Conservation (phyloP, 257 asterid species). For the Misopates orontium region DNA sequence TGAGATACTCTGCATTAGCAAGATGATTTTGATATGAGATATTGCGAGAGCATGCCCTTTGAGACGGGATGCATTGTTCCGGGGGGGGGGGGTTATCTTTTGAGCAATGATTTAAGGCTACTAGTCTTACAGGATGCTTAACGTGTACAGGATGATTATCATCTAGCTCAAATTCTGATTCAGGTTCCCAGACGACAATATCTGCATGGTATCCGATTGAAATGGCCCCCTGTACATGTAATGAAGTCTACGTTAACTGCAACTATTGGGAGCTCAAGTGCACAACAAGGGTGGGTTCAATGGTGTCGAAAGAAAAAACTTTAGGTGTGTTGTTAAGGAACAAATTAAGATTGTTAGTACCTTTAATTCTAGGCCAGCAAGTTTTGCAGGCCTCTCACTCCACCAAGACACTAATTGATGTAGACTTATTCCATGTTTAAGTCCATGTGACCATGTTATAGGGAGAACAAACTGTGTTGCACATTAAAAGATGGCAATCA, state of each 20-base stretch:
- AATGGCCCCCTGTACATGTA: conserved; percentile 64
- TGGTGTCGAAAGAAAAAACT: neutral
- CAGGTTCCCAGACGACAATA: conserved; percentile 91
- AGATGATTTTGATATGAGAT: neutral
- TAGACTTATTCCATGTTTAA: conserved; percentile 55
- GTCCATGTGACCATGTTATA: conserved; percentile 86
- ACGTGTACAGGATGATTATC: conserved; percentile 53
- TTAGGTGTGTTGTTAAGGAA: neutral
- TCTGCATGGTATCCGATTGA: conserved; percentile 75
- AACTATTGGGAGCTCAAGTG: neutral
- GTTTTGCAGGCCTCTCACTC: conserved; percentile 97
- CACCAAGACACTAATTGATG: conserved; percentile 84
- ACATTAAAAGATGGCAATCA: neutral
- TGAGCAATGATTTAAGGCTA: neutral
- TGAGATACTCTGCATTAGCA: conserved; percentile 62
- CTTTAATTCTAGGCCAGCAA: conserved; percentile 73
- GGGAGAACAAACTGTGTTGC: conserved; percentile 84
- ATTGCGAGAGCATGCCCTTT: neutral
- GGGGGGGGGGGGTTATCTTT: no score
- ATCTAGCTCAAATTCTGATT: conserved; percentile 63
- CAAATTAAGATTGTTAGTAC: conserved; percentile 31
- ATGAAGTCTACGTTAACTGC: neutral
- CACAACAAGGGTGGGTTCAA: no score
- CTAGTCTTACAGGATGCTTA: conserved; percentile 66
- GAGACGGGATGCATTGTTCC: neutral